Base-by-base conservation (phyloP, 176 grass and related monocot species). In the Saccharum officinarum region DNA sequence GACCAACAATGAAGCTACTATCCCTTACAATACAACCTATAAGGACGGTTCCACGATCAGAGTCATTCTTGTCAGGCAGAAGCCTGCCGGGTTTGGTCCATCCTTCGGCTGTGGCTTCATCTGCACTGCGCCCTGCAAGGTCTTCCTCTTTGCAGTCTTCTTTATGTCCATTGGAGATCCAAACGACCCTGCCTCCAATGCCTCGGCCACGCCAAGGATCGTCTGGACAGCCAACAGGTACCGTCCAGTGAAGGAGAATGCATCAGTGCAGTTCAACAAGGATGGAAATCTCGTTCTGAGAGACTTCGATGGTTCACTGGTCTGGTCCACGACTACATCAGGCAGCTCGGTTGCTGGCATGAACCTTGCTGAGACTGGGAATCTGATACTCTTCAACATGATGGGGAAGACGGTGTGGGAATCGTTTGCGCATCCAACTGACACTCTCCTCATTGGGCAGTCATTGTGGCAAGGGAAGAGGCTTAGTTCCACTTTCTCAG, bases 211-310 rank as follows among this genome's bases (percentile, higher is more conserved):
- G 18, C 84, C 87, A 5, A 80, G 82, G 77, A 82, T 91, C 12
- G 40, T 94, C 59, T 94, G 92, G 92, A 39, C 89, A 17, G 89
- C 93, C 63, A 92, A 95, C 66, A 78, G 82, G 62, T 20, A 81
- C 52, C 80, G 3, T 31, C 85, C 50, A 13, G 82, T 92, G 41
- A 61, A 79, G 41, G 87, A 88, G 69, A 92, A 92, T 75, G 87
- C 87, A 38, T 72, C 88, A 11, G 38, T 90, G 22, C 59, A 90
- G 47, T 52, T 92, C 12, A 73, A 67, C 65, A 55, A 71, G 28
- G 90, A 88, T 5, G 88, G 93, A 23, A 46, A 90, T 71, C 83
- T 92, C 52, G 38, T 86, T 18, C 90, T 92, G 41, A 60, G 75
- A 15, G 90, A 92, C 16, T 78, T 75, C 0, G 85, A 95, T 37